Evolutionary conservation across 225 moss, liverwort and hornwort genomes (phyloP), one percentile per base, ranked within the genome.

Genomic region (Pseudisothecium myosuroides): DNA sequence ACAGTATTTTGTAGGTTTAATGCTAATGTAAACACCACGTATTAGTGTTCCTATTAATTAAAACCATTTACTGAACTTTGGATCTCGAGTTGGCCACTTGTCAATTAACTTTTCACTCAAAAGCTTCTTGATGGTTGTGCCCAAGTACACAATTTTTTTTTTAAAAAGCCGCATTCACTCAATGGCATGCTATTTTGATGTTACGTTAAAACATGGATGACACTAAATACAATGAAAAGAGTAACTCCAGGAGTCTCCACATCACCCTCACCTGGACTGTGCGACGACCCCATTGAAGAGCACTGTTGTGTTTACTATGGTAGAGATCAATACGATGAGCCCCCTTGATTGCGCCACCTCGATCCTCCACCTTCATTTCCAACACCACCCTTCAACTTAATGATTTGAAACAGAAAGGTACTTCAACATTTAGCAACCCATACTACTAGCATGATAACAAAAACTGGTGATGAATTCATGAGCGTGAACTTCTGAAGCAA

Each of bases 341-440:
- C 29, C 99, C 99, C 87, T 97, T 97, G 50, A 99, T 99, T 82
- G 97, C 97, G 89, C 96, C 95, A 85, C 99, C 97, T 91, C 97
- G 92, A 84, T 99, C 97, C 88, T 99, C 99, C 71, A 99, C 99
- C 97, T 97, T 93, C n/a, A 89, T 45, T 77, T 81, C 52, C 83
- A 87, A 60, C 32, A 75, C 26, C 69, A 39, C 26, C 39, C 47
- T 47, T 73, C 65, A 92, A 75, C 59, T 83, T 21, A 36, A 47
- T 24, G 23, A 28, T 43, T 58, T 59, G 19, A 68, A 81, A 49
- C 68, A 86, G 27, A 81, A 37, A 65, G 50, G 82, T 69, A 28
- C 63, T 54, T 62, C 55, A 77, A 85, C 47, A 85, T 52, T 21
- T 69, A 73, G 73, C 72, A 83, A 83, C 26, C 76, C 64, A 72